Base-by-base conservation (phyloP, 2,329 filamentous ascomycete species). In the Neofusicoccum cordaticola region DNA sequence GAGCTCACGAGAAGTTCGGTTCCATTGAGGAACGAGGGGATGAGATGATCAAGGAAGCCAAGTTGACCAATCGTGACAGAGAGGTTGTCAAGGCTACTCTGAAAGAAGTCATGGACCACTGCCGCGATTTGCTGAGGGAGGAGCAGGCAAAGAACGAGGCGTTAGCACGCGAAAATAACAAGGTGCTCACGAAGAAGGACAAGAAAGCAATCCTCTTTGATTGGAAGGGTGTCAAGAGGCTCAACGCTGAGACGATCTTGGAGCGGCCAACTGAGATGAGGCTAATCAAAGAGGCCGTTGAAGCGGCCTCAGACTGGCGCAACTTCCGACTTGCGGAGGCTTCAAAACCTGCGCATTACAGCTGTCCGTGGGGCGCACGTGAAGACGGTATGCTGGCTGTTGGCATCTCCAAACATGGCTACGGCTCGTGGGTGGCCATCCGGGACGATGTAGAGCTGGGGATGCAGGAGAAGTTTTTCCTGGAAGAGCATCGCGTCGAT, bases 331-430 rank as follows among this genome's bases (percentile, higher is more conserved):
- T 99, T 35, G 87, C 91, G 0, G 94, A 98, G 73, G 95, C 95
- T 2, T 93, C 91, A 12, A 99, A 99, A 75, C 88, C 90, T 22
- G 93, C 95, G 2, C 90, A 92, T 72, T 99, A 98, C 78, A 91
- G 89, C 50, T 97, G 93, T 73, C 83, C 91, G 31, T 99, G 95
- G 95, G 93, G 93, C 60, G 88, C 92, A 1, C 89, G 90, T 67
- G 95, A 99, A 77, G 95, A 99, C 75, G 95, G 92, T 60, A 99
- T 99, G 95, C 88, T 99, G 53, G 90, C 96, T 64, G 87, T 98
- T 45, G 95, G 95, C 66, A 97, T 99, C 68, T 89, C 93, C 69
- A 88, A 90, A 64, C 94, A 99, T 74, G 95, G 95, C 2, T 98
- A 97, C 73, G 96, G 96, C 64, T 93, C 94, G 2, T 99, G 95